These are phyloP conservation scores for Castanopsis chinensis DNA, from an alignment of 306 rosid species.

Conservation along the genomic window DNA sequence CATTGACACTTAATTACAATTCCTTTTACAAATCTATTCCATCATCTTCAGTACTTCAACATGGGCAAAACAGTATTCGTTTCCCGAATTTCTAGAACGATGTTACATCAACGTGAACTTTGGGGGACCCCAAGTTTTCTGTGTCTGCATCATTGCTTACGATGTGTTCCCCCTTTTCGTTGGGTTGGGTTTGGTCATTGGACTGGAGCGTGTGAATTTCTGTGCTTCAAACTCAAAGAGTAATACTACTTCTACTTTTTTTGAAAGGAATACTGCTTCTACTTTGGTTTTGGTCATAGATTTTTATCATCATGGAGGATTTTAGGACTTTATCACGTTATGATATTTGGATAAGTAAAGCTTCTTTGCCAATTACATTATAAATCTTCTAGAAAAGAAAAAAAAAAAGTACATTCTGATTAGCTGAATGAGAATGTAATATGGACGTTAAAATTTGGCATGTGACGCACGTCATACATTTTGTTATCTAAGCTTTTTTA, in stretches of 20 bases:
- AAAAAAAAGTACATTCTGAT: too few relatives aligned
- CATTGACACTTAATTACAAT: background rate
- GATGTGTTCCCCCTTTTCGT: background rate
- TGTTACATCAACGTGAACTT: conserved; percentile 1
- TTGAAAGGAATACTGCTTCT: background rate
- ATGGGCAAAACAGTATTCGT: background rate
- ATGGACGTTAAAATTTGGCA: too few relatives aligned
- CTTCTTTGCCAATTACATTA: background rate
- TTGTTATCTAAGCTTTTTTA: too few relatives aligned
- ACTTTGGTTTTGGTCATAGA: conserved; percentile 13
- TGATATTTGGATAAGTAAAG: background rate
- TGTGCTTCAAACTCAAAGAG: conserved; percentile 6
- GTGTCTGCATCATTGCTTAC: conserved; percentile 44
- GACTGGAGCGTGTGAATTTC: conserved; percentile 20
- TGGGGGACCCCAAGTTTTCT: conserved; percentile 18
- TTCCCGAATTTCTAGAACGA: background rate
- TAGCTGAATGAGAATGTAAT: too few relatives aligned
- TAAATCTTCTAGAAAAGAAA: background rate
- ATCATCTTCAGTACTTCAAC: too few relatives aligned
- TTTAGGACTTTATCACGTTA: background rate
- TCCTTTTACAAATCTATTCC: background rate
- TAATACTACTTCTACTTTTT: background rate
- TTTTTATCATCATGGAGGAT: conserved; percentile 8
- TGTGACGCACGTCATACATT: too few relatives aligned
- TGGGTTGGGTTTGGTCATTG: background rate